phyloP scores from a whole-genome alignment of 1,284 basidiomycete genomes.

The Cryptococcus sp. region DNA sequence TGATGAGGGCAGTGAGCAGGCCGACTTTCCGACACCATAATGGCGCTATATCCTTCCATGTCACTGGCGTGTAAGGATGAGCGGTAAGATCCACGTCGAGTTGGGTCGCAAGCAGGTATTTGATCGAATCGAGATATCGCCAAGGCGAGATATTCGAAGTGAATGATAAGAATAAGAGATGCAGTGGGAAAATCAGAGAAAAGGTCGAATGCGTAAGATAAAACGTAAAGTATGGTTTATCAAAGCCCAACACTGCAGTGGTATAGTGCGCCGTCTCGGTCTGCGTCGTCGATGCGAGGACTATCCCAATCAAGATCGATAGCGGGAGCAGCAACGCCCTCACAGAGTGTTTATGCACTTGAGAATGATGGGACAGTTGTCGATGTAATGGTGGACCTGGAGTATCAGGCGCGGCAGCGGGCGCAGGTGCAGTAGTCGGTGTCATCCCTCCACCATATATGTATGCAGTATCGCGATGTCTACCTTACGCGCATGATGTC shows the following conservation, averaged over 20 bases:
- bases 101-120: conserved; percentile 24
- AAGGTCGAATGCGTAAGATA: conserved; percentile 53
- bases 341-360: no score
- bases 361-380: background rate
- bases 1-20: conserved; percentile 39
- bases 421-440: no score
- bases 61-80: background rate
- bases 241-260: conserved; percentile 30
- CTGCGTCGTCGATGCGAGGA: conserved; percentile 45
- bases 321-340: conserved; percentile 30
- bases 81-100: conserved; percentile 16
- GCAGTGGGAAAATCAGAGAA: conserved; percentile 45
- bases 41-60: conserved; percentile 30
- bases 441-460: no score
- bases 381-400: background rate
- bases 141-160: conserved; percentile 12
- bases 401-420: no score
- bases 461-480: no score
- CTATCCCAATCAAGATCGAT: conserved; percentile 43
- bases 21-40: conserved; percentile 30
- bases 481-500: no score
- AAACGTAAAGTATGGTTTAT: conserved; percentile 52
- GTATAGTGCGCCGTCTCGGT: conserved; percentile 49
- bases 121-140: conserved; percentile 21
- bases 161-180: conserved; percentile 31